A percentile compares a stretch with the other conserved stretches of the same genome.
Evolutionary conservation across 1,284 basidiomycete species (phyloP).

Genomic region (Omphalotus olearius): DNA sequence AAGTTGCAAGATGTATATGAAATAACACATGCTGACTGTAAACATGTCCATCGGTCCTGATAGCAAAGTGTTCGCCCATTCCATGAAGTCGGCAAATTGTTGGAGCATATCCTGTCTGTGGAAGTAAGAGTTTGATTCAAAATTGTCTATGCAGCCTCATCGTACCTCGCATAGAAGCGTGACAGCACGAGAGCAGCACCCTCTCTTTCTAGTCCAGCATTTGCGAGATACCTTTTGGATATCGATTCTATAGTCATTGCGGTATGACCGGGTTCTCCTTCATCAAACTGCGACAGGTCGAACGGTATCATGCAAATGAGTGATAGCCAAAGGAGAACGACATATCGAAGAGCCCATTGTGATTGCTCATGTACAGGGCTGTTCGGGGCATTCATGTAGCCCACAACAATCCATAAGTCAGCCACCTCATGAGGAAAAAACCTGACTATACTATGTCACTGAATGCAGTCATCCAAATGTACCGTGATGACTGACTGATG

Average conservation of each 20-base stretch:
- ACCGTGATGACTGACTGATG: conserved; percentile 62
- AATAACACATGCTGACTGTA: conserved; percentile 34
- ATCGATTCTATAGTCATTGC: conserved; percentile 53
- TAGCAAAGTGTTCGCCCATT: conserved; percentile 38
- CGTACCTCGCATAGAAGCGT: conserved; percentile 73
- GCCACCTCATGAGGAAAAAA: conserved; percentile 89
- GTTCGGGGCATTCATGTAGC: conserved; percentile 54
- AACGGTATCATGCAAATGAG: conserved; percentile 95
- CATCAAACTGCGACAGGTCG: conserved; percentile 82
- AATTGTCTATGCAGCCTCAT: conserved; percentile 5
- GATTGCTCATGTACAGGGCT: conserved; percentile 37
- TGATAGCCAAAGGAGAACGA: conserved; percentile 88
- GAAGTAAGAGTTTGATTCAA: conserved; percentile 9
- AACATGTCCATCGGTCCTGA: conserved; percentile 40
- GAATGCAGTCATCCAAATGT: conserved; percentile 7
- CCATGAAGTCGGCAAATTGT: conserved; percentile 49
- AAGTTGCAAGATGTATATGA: background rate
- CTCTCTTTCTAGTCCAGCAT: conserved; percentile 79
- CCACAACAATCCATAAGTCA: conserved; percentile 75
- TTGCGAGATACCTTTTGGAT: conserved; percentile 57
- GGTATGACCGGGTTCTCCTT: conserved; percentile 44
- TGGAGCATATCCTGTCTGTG: conserved; percentile 58
- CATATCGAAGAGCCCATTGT: conserved; percentile 83
- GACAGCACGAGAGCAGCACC: conserved; percentile 73
- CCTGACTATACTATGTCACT: conserved; percentile 51